phyloP scores from a whole-genome alignment of 495 filamentous ascomycete genomes.

The Penicillium waksmanii region DNA sequence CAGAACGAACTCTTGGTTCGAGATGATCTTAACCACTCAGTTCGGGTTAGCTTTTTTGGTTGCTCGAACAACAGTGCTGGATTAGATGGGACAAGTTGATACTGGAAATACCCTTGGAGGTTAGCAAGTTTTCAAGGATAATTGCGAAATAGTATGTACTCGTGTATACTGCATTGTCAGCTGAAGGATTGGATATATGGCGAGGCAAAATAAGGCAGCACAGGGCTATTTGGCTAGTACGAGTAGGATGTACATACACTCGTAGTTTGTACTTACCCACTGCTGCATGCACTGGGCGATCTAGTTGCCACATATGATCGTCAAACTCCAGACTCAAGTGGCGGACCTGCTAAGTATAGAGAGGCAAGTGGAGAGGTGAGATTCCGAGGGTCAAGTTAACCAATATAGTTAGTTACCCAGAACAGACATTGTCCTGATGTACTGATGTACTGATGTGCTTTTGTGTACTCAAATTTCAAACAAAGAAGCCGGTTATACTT shows the following conservation, averaged over 20 bases:
- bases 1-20: slow-evolving; percentile 5
- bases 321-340: not conserved
- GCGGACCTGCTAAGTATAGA: slow-evolving; percentile 1
- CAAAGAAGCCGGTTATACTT: not conserved
- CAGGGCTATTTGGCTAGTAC: not conserved
- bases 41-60: not conserved
- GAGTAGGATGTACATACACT: too few relatives aligned
- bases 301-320: slow-evolving; percentile 5
- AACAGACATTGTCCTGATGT: not conserved
- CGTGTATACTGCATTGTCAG: too few relatives aligned
- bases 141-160: not conserved
- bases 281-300: slow-evolving; percentile 3
- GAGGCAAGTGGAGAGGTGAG: not conserved
- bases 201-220: slow-evolving; percentile 2
- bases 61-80: slow-evolving; percentile 13
- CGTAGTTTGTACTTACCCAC: not conserved
- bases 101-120: not conserved
- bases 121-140: not conserved
- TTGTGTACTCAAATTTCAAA: too few relatives aligned
- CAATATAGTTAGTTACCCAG: not conserved
- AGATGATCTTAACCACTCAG: not conserved
- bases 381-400: not conserved
- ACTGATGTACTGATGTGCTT: not conserved
- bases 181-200: not conserved
- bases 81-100: not conserved